Conservation (phyloP, 208 protist genomes). For the Polymyxa betae region DNA sequence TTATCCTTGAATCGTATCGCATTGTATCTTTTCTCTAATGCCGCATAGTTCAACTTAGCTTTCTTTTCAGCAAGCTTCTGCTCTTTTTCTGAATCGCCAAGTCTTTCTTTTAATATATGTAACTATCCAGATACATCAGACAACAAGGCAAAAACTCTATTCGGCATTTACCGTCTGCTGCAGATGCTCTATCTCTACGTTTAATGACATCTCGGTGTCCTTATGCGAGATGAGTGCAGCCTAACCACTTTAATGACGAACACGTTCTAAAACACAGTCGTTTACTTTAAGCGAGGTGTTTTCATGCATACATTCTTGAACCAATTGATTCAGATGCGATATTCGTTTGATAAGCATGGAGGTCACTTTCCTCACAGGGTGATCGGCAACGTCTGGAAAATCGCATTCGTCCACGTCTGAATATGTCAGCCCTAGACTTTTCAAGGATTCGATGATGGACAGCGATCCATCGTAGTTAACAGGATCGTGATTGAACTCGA, state of each 20-base stretch:
- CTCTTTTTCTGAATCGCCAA: not conserved
- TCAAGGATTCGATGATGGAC: not conserved
- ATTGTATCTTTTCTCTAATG: constrained; percentile 24
- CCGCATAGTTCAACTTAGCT: not conserved
- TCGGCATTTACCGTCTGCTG: not conserved
- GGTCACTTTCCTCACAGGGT: not conserved
- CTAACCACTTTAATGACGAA: not conserved
- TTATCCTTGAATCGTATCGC: constrained; percentile 43
- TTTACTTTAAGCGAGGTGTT: not conserved
- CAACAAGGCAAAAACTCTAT: not conserved
- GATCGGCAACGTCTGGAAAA: not conserved
- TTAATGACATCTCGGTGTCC: not conserved
- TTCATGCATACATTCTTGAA: not conserved
- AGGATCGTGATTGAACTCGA: not conserved
- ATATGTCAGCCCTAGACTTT: not conserved
- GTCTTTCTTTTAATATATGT: not conserved
- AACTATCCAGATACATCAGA: not conserved
- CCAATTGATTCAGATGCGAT: not conserved
- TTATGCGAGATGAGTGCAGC: not conserved
- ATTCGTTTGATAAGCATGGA: not conserved
- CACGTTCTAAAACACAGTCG: not conserved
- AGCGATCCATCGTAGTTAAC: not conserved
- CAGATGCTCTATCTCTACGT: not conserved
- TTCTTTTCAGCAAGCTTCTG: not conserved
- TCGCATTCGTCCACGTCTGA: not conserved